Evolutionary conservation across 2,329 filamentous ascomycete species (phyloP).

Genomic region (Colletotrichum falcatum): DNA sequence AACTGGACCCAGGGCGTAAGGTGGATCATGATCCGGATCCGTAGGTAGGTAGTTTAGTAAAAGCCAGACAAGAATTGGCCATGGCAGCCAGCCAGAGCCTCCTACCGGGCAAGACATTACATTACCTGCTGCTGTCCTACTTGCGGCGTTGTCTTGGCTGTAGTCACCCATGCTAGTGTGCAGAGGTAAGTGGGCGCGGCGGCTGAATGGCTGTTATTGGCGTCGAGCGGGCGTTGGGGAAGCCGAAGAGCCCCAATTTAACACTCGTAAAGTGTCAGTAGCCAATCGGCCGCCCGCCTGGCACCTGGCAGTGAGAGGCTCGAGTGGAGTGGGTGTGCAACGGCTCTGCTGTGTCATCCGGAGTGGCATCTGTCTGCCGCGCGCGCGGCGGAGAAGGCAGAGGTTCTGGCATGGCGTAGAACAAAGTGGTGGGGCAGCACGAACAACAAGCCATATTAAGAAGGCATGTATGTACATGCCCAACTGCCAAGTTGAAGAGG

Average conservation of each 20-base stretch:
- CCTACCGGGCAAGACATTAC: not conserved
- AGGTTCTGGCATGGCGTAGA: slow-evolving; percentile 7
- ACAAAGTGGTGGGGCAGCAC: slow-evolving; percentile 1
- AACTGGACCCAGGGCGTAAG: not conserved
- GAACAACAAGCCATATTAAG: not conserved
- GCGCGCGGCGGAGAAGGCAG: not conserved
- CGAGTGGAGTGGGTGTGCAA: slow-evolving; percentile 6
- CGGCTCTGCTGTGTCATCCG: not conserved
- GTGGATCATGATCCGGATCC: not conserved
- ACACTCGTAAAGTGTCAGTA: not conserved
- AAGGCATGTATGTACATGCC: not conserved
- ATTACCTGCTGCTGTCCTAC: no score
- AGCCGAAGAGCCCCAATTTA: not conserved
- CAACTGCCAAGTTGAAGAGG: not conserved
- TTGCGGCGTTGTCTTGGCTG: no score
- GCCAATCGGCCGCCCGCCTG: no score
- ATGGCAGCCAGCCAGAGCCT: not conserved
- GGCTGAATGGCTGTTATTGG: no score
- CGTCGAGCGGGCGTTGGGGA: not conserved
- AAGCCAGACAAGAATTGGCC: not conserved
- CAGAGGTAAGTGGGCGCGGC: no score
- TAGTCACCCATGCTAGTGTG: no score
- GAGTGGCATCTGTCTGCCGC: not conserved
- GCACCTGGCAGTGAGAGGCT: no score
- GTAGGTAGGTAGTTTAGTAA: not conserved